Evolutionary conservation across 2,329 filamentous ascomycete species (phyloP).

Genomic region (Golovinomyces cichoracearum): DNA sequence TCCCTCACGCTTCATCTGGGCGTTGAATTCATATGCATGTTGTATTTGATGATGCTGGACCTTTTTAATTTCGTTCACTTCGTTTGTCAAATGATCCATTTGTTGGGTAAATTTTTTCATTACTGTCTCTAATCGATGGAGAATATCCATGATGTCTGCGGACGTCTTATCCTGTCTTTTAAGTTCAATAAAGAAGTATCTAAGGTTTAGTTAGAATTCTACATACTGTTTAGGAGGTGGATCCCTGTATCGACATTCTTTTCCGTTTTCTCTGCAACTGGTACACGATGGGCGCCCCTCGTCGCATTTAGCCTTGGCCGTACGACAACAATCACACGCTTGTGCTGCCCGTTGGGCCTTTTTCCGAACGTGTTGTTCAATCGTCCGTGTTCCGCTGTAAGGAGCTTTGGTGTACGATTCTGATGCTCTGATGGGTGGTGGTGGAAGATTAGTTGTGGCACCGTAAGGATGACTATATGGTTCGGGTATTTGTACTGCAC

Average conservation of each 20-base stretch:
- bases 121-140: slow-evolving; percentile 7
- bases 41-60: not conserved
- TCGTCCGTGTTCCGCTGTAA: slow-evolving; percentile 4
- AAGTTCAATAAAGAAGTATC: no score
- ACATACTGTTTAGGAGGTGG: slow-evolving; percentile 73
- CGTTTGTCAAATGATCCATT: slow-evolving; percentile 3
- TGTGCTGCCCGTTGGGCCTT: slow-evolving; percentile 19
- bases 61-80: slow-evolving; percentile 1
- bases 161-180: slow-evolving; percentile 29
- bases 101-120: slow-evolving; percentile 2
- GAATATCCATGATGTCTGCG: slow-evolving; percentile 30
- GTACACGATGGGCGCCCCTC: slow-evolving; percentile 54
- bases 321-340: slow-evolving; percentile 76
- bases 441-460: slow-evolving; percentile 3
- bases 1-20: not conserved
- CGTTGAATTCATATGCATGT: not conserved
- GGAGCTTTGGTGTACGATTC: slow-evolving; percentile 8
- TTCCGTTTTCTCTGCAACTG: slow-evolving; percentile 65
- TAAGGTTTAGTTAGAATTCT: no score
- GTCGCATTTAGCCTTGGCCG: slow-evolving; percentile 76
- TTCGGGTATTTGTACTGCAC: slow-evolving; percentile 9
- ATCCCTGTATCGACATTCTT: slow-evolving; percentile 70
- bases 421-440: slow-evolving; percentile 5
- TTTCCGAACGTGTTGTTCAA: slow-evolving; percentile 6
- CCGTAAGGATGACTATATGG: slow-evolving; percentile 6